Evolutionary conservation across 2,329 filamentous ascomycete genomes (phyloP).

Genomic region (Claviceps fusiformis): DNA sequence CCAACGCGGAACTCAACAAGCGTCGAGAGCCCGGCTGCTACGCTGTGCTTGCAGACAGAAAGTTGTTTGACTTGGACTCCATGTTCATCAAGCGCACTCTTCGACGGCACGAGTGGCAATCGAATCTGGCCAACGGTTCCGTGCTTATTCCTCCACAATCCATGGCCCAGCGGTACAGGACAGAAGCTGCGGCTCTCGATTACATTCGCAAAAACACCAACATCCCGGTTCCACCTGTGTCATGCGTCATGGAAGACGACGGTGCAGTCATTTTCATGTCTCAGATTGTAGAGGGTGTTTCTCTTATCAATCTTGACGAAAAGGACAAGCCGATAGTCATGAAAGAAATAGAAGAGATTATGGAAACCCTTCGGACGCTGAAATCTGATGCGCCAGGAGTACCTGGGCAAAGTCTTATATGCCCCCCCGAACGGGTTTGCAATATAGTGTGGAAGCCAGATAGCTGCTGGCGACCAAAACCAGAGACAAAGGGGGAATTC

Average conservation of each 20-base stretch:
- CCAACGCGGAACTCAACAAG: no score
- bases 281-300: slow-evolving; percentile 2
- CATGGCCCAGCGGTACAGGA: not conserved
- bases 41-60: no score
- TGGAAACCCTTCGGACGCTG: not conserved
- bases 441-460: no score
- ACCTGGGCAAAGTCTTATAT: slow-evolving; percentile 5
- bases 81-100: no score
- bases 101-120: no score
- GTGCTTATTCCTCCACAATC: no score
- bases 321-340: slow-evolving; percentile 2
- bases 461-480: not conserved
- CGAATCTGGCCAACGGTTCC: no score
- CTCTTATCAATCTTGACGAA: slow-evolving; percentile 1
- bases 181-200: not conserved
- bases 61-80: no score
- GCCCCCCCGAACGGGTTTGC: not conserved
- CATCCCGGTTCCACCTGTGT: slow-evolving; percentile 3
- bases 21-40: no score
- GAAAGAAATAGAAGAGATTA: slow-evolving; percentile 1
- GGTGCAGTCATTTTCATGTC: slow-evolving; percentile 5
- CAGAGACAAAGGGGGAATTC: slow-evolving; percentile 2
- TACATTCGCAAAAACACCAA: slow-evolving; percentile 5
- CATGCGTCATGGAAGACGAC: slow-evolving; percentile 7
- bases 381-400: slow-evolving; percentile 7